Base-by-base conservation (phyloP, 2,329 filamentous ascomycete genomes). In the Xylariaceae sp. region DNA sequence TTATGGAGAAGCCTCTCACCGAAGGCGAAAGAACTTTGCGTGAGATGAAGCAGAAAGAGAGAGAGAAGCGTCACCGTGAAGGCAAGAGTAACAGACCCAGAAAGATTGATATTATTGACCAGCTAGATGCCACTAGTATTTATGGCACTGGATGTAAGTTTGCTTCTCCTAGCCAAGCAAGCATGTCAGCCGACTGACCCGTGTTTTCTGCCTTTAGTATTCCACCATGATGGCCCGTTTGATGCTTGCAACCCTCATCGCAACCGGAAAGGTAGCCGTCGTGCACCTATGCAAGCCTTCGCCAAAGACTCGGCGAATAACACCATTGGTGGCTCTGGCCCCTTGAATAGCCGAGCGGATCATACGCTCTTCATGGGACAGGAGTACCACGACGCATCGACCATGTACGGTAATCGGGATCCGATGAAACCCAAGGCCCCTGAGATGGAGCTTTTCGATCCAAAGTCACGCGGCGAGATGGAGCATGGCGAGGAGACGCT, bases 161-260 rank as follows among this genome's bases (percentile, higher is more conserved):
- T 23, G 3, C 7, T 6, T n/a, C 35, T 49, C 62, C 34, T 60
- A 15, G 2, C 18, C 23, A 15, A 6, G 9, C 10, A 6, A 55
- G 48, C 48, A 51, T 9, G 44, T 2, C 44, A 15, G 17, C 57
- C 57, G 53, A 64, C 62, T 58, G 23, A 30, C 23, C 23, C 23
- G 23, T 30, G 23, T 30, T 6, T 61, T 39, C 42, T 15, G 17
- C 6, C 17, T 50, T 10, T 50, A 96, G 92, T 96, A 66, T 96
- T 97, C 76, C 94, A 99, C 70, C 94, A 99, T 71, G 94, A 97
- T 70, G 94, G 94, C 0, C 94, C 94, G 3, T 99, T 97, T 69
- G 94, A 99, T 74, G 94, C 94, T 17, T 90, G 94, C 73, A 96
- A 96, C 73, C 92, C 94, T 3, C 89, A 96, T 73, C 90, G 94